phyloP scores from a whole-genome alignment of 345 rosid genomes.

The Nephelium lappaceum region DNA sequence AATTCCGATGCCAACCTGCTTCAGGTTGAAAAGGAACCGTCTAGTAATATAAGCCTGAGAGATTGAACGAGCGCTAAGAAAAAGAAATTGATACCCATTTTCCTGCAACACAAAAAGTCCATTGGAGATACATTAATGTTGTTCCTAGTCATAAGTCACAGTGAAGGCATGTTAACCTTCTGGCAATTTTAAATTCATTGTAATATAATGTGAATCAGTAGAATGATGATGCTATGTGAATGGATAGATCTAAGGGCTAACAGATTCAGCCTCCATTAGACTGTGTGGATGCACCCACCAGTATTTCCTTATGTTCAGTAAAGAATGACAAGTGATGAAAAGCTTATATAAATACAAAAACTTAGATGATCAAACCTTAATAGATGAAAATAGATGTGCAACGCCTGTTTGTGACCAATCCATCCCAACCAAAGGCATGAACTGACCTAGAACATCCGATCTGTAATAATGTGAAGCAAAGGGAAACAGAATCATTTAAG shows the following conservation, averaged over 20 bases:
- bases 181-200: background rate
- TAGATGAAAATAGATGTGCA: conserved; percentile 84
- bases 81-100: conserved; percentile 93
- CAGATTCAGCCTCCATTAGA: background rate
- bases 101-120: conserved; percentile 52
- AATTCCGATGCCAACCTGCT: conserved; percentile 59
- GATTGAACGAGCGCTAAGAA: conserved; percentile 95
- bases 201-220: background rate
- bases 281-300: background rate
- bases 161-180: conserved; percentile 8
- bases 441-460: conserved; percentile 97
- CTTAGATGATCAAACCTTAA: conserved; percentile 65
- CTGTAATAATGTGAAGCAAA: conserved; percentile 41
- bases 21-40: conserved; percentile 80
- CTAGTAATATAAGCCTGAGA: conserved; percentile 90
- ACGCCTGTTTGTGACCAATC: conserved; percentile 99
- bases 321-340: background rate
- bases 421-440: conserved; percentile 94
- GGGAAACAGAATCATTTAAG: conserved; percentile 17
- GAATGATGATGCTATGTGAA: background rate
- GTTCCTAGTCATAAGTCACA: background rate
- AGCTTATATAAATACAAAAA: background rate
- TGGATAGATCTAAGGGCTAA: conserved; percentile 12
- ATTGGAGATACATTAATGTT: background rate
- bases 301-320: conserved; percentile 2